phyloP scores from a whole-genome alignment of 306 rosid genomes.

The Sechiopsis laciniata region DNA sequence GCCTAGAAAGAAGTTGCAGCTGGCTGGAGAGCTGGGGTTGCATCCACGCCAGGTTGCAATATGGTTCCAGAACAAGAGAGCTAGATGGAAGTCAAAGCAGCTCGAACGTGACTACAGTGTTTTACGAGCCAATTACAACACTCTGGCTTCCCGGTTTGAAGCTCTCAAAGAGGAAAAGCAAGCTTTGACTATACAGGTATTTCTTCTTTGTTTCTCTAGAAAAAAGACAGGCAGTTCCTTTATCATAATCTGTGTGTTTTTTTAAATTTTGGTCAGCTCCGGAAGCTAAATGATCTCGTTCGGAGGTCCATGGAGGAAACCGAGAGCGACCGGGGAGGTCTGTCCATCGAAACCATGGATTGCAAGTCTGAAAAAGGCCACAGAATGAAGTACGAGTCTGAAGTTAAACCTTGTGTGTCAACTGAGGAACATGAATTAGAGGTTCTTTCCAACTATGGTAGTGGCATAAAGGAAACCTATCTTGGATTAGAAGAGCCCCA shows the following conservation, averaged over 20 bases:
- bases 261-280: slow-evolving; percentile 43
- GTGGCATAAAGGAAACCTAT: slow-evolving; percentile 36
- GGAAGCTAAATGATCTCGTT: slow-evolving; percentile 51
- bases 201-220: not conserved
- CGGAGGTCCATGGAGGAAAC: slow-evolving; percentile 19
- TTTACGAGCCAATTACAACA: slow-evolving; percentile 46
- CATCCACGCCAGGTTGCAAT: slow-evolving; percentile 89
- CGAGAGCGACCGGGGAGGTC: slow-evolving; percentile 27
- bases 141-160: slow-evolving; percentile 53
- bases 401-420: slow-evolving; percentile 45
- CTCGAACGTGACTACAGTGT: slow-evolving; percentile 52
- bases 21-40: slow-evolving; percentile 78
- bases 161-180: slow-evolving; percentile 73
- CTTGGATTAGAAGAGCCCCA: slow-evolving; percentile 39
- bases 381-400: slow-evolving; percentile 17
- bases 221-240: not conserved
- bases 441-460: slow-evolving; percentile 42
- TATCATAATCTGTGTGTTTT: not conserved
- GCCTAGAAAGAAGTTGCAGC: slow-evolving; percentile 62
- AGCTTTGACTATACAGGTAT: slow-evolving; percentile 59
- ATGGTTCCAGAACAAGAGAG: slow-evolving; percentile 95
- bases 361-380: slow-evolving; percentile 23
- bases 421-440: slow-evolving; percentile 44
- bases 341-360: slow-evolving; percentile 9
- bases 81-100: slow-evolving; percentile 88